phyloP scores from a whole-genome alignment of 768 basidiomycete species.

The Suillus paluster region DNA sequence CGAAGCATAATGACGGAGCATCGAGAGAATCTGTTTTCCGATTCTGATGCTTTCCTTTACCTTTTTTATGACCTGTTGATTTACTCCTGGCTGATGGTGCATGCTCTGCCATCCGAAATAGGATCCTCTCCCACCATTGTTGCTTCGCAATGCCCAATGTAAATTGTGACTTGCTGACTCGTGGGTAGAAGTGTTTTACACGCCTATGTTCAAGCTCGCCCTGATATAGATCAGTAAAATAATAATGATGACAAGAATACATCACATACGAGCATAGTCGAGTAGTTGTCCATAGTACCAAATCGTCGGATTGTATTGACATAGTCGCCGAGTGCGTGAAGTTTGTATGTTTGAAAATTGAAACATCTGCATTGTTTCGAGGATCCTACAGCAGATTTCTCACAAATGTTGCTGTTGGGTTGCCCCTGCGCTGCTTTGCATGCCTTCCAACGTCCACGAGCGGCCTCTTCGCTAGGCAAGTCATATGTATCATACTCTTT shows the following conservation, averaged over 20 bases:
- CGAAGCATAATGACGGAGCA: neutral
- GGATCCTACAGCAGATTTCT: no score
- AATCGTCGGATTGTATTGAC: constrained; percentile 24
- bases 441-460: constrained; percentile 18
- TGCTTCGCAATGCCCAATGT: constrained; percentile 34
- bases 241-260: no score
- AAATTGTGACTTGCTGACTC: constrained; percentile 40
- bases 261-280: constrained; percentile 26
- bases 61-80: neutral
- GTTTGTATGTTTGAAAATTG: constrained; percentile 34
- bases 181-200: constrained; percentile 42
- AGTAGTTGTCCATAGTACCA: constrained; percentile 43
- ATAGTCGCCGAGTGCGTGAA: constrained; percentile 41
- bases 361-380: neutral
- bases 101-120: neutral
- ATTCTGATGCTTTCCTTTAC: no score
- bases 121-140: constrained; percentile 18
- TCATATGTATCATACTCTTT: constrained; percentile 31
- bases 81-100: neutral
- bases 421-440: neutral
- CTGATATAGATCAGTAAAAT: no score
- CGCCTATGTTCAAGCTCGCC: constrained; percentile 42
- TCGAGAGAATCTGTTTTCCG: no score
- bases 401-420: no score
- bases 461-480: constrained; percentile 36